Base-by-base conservation (phyloP, 2,329 filamentous ascomycete genomes). In the Botrytis pseudocinerea region DNA sequence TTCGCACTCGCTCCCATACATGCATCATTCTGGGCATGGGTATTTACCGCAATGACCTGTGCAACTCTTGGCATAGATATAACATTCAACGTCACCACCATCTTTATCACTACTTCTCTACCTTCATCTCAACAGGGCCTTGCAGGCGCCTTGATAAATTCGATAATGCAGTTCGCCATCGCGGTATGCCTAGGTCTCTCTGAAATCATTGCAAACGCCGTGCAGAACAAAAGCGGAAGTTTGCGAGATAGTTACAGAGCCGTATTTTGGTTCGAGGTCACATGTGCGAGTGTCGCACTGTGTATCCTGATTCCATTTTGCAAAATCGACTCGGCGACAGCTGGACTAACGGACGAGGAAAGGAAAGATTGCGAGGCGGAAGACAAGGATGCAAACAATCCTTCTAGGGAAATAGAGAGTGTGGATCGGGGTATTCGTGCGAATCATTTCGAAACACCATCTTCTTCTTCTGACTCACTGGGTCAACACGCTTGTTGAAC, bases 31-130 rank as follows among this genome's bases (percentile, higher is more conserved):
- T 94, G 92, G 92, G 87, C 90, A 0, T 93, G 87, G 77, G 84
- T 92, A 40, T 93, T 94, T 78, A 90, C 91, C 0, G 83, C 88
- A 74, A 91, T 91, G 88, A 78, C 90, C 5, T 87, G 89, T 75
- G 86, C 85, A 25, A 94, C 92, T 0, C 84, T 93, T 48, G 91
- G 90, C 32, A 88, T 94, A 73, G 92, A 94, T 78, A 88, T 93
- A 69, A 88, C 88, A n/a, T 93, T 90, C 82, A 93, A 90, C 78
- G 87, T 94, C 4, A 88, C 88, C 35, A 93, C 91, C 77, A 86
- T 94, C 74, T 94, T 92, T 81, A 91, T 93, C 80, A 93, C 91
- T 0, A 93, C 91, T 0, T 87, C 86, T 28, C 83, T 93, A 76
- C 90, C 91, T 0, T 84, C 84, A 4, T 85, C 87, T 9, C 84